Conservation (phyloP, 2,329 filamentous ascomycete species). For the Verticillium klebahnii region DNA sequence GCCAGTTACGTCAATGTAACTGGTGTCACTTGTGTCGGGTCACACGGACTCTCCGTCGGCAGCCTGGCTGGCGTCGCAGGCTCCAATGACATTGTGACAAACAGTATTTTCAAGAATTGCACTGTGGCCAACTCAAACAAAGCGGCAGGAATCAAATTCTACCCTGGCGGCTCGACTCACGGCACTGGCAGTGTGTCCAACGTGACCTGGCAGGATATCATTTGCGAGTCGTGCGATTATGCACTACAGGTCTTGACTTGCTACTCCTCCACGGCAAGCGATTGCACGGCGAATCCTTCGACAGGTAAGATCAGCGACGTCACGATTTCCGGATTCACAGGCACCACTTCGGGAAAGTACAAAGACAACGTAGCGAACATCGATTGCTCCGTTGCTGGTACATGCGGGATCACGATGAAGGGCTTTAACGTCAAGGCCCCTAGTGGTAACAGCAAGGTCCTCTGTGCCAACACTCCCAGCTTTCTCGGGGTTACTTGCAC, state of each 20-base stretch:
- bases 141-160: conserved; percentile 41
- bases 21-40: conserved; percentile 37
- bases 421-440: conserved; percentile 23
- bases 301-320: conserved; percentile 27
- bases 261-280: conserved; percentile 28
- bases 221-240: conserved; percentile 32
- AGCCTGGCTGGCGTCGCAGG: conserved; percentile 31
- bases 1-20: conserved; percentile 32
- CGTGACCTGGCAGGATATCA: conserved; percentile 32
- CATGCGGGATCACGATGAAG: conserved; percentile 28
- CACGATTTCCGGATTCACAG: conserved; percentile 29
- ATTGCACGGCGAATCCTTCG: conserved; percentile 29
- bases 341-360: conserved; percentile 31
- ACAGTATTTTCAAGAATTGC: conserved; percentile 33
- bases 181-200: conserved; percentile 33
- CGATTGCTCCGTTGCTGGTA: conserved; percentile 29
- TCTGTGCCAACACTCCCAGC: not conserved
- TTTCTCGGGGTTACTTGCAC: not conserved
- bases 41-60: conserved; percentile 42
- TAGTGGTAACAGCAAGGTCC: not conserved
- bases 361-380: conserved; percentile 28
- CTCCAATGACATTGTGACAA: conserved; percentile 32
- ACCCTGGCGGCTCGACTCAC: conserved; percentile 30
- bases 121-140: conserved; percentile 36
- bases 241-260: conserved; percentile 41